Base-by-base conservation (phyloP, 371 early-diverging fungal genomes). In the Fennellomyces sp. region DNA sequence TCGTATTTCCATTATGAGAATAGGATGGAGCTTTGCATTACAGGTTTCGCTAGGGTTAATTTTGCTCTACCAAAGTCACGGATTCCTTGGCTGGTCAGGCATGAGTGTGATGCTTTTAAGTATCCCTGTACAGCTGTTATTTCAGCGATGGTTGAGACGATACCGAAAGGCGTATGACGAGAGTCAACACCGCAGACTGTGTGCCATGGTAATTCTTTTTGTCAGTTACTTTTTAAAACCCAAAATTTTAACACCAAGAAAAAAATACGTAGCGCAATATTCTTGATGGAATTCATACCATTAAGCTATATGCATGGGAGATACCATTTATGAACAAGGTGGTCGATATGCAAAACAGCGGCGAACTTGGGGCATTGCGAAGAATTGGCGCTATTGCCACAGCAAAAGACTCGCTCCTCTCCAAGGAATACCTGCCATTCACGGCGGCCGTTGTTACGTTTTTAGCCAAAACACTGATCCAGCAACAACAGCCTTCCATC, bases 201-300 rank as follows among this genome's bases (percentile, higher is more conserved):
- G 91, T 72, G 64, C 94, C 62, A 95, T 95, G 91, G 72, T 69
- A 63, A 54, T 57, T 27, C 5, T 27, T 7, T 7, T 57, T 5
- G 15, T 17, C 17, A 15, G 13, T 17, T 12, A 13, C 2, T 17
- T 31, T 3, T 0, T 21, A 33, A 30, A 1, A 31, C 47, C 8
- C 1, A 31, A n/a, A n/a, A n/a, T n/a, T n/a, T 6, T 54, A 3
- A 17, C 5, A 26, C 13, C 23, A 36, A 39, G 7, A 36, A 54
- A 27, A 65, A 60, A 73, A 45, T 45, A 6, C 35, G 35, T 13
- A 45, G 45, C 45, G 95, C 70, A 97, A 97, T 76, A 71, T 96
- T 5, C 70, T 98, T 54, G 89, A 88, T 60, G 97, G 96, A 11
- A 96, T 97, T 65, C 92, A 93, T 64, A 93, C 94, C 29, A 90